These are phyloP conservation scores for Dendrobium nobile DNA, from an alignment of 106 monocot species.

Conservation along the genomic window DNA sequence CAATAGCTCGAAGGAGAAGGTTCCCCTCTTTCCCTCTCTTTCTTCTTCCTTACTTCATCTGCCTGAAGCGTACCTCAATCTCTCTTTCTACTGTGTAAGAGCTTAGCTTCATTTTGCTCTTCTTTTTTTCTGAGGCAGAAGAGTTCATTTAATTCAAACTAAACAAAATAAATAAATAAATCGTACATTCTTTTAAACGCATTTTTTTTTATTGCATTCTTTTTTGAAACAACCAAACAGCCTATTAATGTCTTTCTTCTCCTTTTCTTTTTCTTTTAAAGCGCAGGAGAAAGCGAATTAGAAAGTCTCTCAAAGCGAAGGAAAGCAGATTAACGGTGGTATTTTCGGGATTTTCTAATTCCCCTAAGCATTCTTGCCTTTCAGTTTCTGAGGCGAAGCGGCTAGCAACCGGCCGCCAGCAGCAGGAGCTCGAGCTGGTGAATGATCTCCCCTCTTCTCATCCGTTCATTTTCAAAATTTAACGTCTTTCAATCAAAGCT, in stretches of 20 bases:
- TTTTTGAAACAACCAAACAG: too few species aligned
- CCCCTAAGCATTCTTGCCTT: background rate
- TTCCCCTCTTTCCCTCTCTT: background rate
- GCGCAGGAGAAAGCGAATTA: slow-evolving; percentile 4
- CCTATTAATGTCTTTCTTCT: background rate
- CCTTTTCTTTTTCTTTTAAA: background rate
- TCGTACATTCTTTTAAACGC: too few species aligned
- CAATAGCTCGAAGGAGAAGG: background rate
- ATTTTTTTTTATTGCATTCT: too few species aligned
- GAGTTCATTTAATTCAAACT: too few species aligned
- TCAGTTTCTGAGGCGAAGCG: background rate
- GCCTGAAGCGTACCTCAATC: background rate
- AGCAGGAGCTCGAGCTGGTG: background rate
- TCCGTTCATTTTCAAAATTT: background rate
- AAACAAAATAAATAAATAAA: too few species aligned
- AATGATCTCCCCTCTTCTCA: background rate
- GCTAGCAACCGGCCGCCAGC: background rate
- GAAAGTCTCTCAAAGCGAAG: background rate
- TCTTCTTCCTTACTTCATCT: background rate
- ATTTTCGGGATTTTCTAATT: background rate
- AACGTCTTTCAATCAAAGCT: too few species aligned
- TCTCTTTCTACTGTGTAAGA: background rate
- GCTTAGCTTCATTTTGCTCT: background rate
- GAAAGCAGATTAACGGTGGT: slow-evolving; percentile 1
- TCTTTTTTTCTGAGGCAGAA: background rate